A percentile compares a stretch with the other conserved stretches of the same genome.
phyloP scores from a whole-genome alignment of 106 monocot genomes.

The Alisma plantagoaquatica region DNA sequence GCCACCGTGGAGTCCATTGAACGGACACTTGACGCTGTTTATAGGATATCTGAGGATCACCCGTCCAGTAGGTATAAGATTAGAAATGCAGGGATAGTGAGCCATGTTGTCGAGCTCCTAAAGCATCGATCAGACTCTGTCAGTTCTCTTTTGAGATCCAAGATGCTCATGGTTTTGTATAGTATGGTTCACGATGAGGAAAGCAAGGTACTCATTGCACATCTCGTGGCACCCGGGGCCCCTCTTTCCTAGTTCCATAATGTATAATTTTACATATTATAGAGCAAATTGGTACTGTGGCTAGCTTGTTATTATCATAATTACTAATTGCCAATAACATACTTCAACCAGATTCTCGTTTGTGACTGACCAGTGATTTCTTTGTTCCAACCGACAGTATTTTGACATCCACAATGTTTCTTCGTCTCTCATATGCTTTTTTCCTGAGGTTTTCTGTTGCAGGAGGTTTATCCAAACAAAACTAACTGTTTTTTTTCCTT shows the following conservation, averaged over 20 bases:
- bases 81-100: constrained; percentile 40
- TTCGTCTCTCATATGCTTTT: too few species aligned
- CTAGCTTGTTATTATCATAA: constrained; percentile 6
- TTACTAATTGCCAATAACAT: background rate
- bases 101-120: constrained; percentile 23
- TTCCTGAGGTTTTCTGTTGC: too few species aligned
- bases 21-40: constrained; percentile 20
- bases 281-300: background rate
- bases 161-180: constrained; percentile 32
- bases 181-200: constrained; percentile 40
- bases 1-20: constrained; percentile 10
- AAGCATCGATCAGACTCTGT: constrained; percentile 17
- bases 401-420: too few species aligned
- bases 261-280: background rate
- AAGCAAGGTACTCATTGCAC: constrained; percentile 38
- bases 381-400: too few species aligned
- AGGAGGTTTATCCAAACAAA: too few species aligned
- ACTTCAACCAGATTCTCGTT: too few species aligned
- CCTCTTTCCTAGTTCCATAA: background rate
- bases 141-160: constrained; percentile 27
- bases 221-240: too few species aligned
- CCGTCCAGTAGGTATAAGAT: constrained; percentile 27
- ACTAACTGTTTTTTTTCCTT: too few species aligned
- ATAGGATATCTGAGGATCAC: constrained; percentile 41
- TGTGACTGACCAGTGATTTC: too few species aligned